Evolutionary conservation across 306 rosid genomes (phyloP).

Genomic region (Senna siamea): DNA sequence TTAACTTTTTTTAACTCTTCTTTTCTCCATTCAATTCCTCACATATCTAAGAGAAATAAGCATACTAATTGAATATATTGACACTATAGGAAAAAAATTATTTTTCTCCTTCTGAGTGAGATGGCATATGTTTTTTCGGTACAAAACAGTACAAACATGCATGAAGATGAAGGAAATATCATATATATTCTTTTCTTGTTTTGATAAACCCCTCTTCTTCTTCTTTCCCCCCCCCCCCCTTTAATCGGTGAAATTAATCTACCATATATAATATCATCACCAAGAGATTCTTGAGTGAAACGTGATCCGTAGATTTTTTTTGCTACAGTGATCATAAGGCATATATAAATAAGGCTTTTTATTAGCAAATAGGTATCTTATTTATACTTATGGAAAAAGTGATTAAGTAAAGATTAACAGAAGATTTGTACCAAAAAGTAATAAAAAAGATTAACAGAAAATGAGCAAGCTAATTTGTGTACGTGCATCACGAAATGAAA

Average conservation of each 20-base stretch:
- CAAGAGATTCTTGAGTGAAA: constrained; percentile 31
- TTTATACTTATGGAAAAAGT: constrained; percentile 32
- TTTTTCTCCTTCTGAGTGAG: neutral
- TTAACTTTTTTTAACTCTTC: no score
- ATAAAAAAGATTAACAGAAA: constrained; percentile 18
- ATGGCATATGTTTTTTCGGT: no score
- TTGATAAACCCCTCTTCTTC: neutral
- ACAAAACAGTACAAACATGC: no score
- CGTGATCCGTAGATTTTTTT: constrained; percentile 7
- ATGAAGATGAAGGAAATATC: neutral
- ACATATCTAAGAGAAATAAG: neutral
- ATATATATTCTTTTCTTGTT: constrained; percentile 32
- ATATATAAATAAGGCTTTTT: neutral
- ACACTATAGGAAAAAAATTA: neutral
- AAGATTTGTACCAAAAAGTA: constrained; percentile 10
- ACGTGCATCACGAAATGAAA: constrained; percentile 3
- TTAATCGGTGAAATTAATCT: neutral
- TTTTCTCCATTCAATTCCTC: no score
- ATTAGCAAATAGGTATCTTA: constrained; percentile 8
- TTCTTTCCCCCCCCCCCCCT: no score
- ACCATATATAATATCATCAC: neutral
- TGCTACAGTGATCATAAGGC: neutral
- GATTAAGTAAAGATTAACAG: constrained; percentile 21
- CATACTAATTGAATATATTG: neutral
- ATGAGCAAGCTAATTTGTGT: constrained; percentile 7